Conservation (phyloP, 305 asterid genomes). For the Rubia balearica region DNA sequence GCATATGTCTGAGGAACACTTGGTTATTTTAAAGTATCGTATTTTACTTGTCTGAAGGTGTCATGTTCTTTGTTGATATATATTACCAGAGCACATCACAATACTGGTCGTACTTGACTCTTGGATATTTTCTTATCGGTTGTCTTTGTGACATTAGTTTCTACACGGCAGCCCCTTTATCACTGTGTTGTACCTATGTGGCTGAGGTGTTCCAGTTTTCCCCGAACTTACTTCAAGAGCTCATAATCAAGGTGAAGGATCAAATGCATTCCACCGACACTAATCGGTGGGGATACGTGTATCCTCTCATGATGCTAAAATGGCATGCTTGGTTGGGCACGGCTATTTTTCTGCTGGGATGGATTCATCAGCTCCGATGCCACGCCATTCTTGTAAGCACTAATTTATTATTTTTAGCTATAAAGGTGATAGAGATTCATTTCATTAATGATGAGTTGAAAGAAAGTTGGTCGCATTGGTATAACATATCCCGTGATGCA, state of each 20-base stretch:
- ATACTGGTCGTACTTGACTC: background rate
- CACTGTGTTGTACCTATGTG: conserved; percentile 60
- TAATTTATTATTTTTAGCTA: background rate
- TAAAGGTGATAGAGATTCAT: background rate
- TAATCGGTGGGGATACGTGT: conserved; percentile 39
- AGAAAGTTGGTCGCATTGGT: background rate
- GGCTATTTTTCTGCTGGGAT: conserved; percentile 55
- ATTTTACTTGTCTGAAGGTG: background rate
- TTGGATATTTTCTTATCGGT: conserved; percentile 21
- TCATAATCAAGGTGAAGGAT: conserved; percentile 60
- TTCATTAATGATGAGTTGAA: background rate
- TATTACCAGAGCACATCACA: background rate
- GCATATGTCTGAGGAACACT: background rate
- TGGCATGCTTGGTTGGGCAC: conserved; percentile 79
- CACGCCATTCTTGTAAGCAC: conserved; percentile 71
- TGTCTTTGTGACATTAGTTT: conserved; percentile 43
- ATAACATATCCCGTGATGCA: no score
- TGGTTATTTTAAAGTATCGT: background rate
- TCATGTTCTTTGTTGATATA: background rate
- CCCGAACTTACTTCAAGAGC: conserved; percentile 34
- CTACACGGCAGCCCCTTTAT: conserved; percentile 74
- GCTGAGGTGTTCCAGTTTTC: conserved; percentile 45
- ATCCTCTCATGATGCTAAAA: conserved; percentile 46
- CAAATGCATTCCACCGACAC: conserved; percentile 34
- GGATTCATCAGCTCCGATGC: conserved; percentile 68